These are phyloP conservation scores for Aspergillus sergii DNA, from an alignment of 2,329 filamentous ascomycete genomes.

Conservation along the genomic window DNA sequence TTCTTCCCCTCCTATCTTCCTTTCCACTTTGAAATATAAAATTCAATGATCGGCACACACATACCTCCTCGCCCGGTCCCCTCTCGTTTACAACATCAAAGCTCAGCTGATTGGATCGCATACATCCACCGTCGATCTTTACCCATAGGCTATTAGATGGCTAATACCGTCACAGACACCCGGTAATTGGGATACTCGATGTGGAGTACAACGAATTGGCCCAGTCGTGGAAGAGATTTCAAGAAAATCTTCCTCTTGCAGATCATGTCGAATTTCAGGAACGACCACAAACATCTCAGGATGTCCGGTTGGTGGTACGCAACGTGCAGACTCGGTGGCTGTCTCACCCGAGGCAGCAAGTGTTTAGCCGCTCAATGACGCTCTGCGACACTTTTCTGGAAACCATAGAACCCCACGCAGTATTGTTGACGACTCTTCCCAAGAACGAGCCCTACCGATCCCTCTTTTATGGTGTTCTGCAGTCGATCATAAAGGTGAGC, in stretches of 20 bases:
- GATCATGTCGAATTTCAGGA: conserved; percentile 33
- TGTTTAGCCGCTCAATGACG: conserved; percentile 29
- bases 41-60: background rate
- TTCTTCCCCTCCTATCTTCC: background rate
- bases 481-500: conserved; percentile 40
- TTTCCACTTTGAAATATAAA: background rate
- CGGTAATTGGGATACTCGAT: conserved; percentile 38
- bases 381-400: conserved; percentile 32
- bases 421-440: conserved; percentile 30
- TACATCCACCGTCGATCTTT: conserved; percentile 1
- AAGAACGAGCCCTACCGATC: conserved; percentile 31
- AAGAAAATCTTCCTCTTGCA: conserved; percentile 29
- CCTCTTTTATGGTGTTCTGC: conserved; percentile 39
- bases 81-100: background rate
- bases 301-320: conserved; percentile 32
- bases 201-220: conserved; percentile 42
- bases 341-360: conserved; percentile 27
- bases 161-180: conserved; percentile 21
- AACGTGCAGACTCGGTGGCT: conserved; percentile 32
- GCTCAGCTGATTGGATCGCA: background rate
- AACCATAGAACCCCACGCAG: conserved; percentile 32
- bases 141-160: background rate
- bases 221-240: conserved; percentile 40
- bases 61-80: background rate
- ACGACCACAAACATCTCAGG: conserved; percentile 30